A percentile compares a stretch with the other conserved stretches of the same genome.
Evolutionary conservation across 1,284 basidiomycete genomes (phyloP).

Genomic region (Sporisorium graminicola): DNA sequence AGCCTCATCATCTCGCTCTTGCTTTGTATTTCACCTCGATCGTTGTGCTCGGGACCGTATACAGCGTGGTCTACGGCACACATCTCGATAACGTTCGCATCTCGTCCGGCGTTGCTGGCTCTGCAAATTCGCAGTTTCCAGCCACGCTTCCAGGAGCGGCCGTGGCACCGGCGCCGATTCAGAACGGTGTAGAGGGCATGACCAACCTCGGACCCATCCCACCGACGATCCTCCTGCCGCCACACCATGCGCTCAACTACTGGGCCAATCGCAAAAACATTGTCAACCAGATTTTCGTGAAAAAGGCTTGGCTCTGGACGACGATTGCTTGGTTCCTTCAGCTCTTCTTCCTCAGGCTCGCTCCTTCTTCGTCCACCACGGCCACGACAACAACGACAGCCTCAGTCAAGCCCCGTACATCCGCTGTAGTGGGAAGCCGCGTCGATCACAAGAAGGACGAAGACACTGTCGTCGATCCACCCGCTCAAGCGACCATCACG

Average conservation of each 20-base stretch:
- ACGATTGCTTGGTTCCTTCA: slow-evolving; percentile 47
- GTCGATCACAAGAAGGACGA: slow-evolving; percentile 27
- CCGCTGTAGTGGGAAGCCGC: slow-evolving; percentile 6
- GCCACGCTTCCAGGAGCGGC: slow-evolving; percentile 34
- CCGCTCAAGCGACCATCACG: slow-evolving; percentile 27
- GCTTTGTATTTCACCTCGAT: slow-evolving; percentile 69
- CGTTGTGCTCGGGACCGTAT: slow-evolving; percentile 74
- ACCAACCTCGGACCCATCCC: slow-evolving; percentile 74
- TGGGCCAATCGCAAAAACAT: slow-evolving; percentile 81
- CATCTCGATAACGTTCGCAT: slow-evolving; percentile 50
- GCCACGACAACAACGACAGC: no score
- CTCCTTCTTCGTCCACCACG: slow-evolving; percentile 2
- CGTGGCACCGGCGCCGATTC: slow-evolving; percentile 19
- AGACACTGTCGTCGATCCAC: background rate
- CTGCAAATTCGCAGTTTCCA: slow-evolving; percentile 18
- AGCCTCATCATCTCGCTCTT: slow-evolving; percentile 49
- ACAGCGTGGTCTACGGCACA: slow-evolving; percentile 75
- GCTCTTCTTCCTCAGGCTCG: slow-evolving; percentile 34
- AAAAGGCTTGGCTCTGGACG: slow-evolving; percentile 92
- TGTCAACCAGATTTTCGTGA: slow-evolving; percentile 89
- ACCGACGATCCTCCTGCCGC: slow-evolving; percentile 74
- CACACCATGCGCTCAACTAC: slow-evolving; percentile 41
- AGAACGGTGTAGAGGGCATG: slow-evolving; percentile 71
- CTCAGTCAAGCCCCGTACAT: slow-evolving; percentile 6
- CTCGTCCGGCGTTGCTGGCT: slow-evolving; percentile 65